These are phyloP conservation scores for Myrica gale DNA, from an alignment of 306 rosid genomes.

Conservation along the genomic window DNA sequence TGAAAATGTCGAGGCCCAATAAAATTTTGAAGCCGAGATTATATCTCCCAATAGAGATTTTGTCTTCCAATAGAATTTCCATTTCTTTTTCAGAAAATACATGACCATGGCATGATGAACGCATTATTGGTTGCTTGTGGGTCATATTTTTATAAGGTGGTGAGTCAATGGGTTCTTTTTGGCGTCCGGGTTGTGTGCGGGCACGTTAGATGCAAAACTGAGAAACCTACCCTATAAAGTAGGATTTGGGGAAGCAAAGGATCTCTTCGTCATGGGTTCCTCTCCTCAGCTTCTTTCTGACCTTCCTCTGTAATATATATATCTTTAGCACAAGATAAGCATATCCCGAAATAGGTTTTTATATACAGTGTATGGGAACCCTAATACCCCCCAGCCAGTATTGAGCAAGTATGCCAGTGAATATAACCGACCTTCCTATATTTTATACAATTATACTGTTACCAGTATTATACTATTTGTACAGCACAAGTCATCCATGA, in stretches of 20 bases:
- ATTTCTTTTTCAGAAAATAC: not conserved
- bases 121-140: constrained; percentile 8
- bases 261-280: constrained; percentile 14
- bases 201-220: constrained; percentile 28
- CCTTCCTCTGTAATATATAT: not conserved
- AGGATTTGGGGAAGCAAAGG: constrained; percentile 25
- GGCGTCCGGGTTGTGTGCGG: constrained; percentile 32
- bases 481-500: constrained; percentile 22
- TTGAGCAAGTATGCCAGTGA: constrained; percentile 25
- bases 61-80: too few relatives aligned
- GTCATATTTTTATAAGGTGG: not conserved
- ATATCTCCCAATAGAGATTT: too few relatives aligned
- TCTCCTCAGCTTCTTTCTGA: not conserved
- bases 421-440: constrained; percentile 24
- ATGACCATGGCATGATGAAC: constrained; percentile 18
- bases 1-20: not conserved
- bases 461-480: constrained; percentile 10
- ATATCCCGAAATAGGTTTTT: not conserved
- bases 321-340: constrained; percentile 17
- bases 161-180: constrained; percentile 23
- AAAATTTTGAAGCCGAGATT: too few relatives aligned
- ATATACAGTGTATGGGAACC: not conserved
- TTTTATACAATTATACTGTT: not conserved
- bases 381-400: not conserved
- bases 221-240: not conserved